These are phyloP conservation scores for Penicillium sp. DNA, from an alignment of 2,329 filamentous ascomycete species.

Conservation along the genomic window DNA sequence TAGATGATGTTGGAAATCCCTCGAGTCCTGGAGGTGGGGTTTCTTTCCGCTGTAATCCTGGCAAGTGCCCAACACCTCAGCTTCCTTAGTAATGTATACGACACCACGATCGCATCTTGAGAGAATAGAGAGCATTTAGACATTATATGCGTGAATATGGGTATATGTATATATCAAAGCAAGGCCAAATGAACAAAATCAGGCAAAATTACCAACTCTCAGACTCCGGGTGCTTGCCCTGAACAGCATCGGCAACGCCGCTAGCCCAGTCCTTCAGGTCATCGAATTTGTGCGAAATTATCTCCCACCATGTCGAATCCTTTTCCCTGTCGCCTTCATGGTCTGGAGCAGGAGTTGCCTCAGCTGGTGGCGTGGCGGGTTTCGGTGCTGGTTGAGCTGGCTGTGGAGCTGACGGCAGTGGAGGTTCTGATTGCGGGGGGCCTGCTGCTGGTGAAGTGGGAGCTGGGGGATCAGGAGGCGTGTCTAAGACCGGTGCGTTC, in stretches of 20 bases:
- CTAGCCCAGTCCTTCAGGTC: constrained; percentile 37
- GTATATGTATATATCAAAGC: constrained; percentile 21
- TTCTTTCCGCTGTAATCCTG: neutral
- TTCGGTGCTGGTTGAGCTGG: neutral
- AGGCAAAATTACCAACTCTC: neutral
- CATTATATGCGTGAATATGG: constrained; percentile 5
- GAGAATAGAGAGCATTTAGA: neutral
- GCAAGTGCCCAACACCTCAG: neutral
- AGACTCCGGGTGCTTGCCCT: constrained; percentile 24
- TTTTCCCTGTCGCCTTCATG: constrained; percentile 22
- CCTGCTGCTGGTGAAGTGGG: constrained; percentile 12
- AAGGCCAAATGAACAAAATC: neutral
- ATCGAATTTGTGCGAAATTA: constrained; percentile 35
- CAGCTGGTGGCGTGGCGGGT: neutral
- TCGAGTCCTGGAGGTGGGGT: neutral
- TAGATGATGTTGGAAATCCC: neutral
- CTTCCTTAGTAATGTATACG: too few relatives aligned
- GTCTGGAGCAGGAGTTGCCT: constrained; percentile 10
- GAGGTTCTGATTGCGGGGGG: constrained; percentile 2
- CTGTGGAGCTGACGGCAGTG: neutral
- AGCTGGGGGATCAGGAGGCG: constrained; percentile 34
- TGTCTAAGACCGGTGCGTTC: constrained; percentile 30
- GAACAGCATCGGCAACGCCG: constrained; percentile 31
- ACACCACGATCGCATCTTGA: too few relatives aligned
- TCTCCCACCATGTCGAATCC: constrained; percentile 32